Evolutionary conservation across 805 yeast genomes (phyloP).

Genomic region (Candida methanosorbosa): DNA sequence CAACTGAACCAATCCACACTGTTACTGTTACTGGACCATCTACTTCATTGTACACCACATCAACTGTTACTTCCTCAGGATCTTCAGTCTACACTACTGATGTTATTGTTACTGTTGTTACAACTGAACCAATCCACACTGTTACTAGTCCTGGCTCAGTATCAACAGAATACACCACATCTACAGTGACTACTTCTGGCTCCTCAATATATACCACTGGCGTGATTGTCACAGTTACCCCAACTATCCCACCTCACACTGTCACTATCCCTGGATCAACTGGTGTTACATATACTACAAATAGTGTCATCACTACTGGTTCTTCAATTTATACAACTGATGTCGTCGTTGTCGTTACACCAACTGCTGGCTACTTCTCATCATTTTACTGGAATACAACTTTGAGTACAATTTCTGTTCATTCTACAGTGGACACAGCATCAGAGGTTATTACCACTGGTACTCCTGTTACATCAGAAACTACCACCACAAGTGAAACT

Average conservation of each 20-base stretch:
- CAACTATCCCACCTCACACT: neutral
- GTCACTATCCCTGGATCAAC: neutral
- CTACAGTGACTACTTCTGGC: neutral
- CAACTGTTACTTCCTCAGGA: neutral
- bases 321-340: too few relatives aligned
- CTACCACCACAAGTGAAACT: too few relatives aligned
- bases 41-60: neutral
- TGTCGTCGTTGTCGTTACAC: too few relatives aligned
- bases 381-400: constrained; percentile 64
- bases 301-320: too few relatives aligned
- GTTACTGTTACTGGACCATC: neutral
- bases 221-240: neutral
- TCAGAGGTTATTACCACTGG: neutral
- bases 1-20: neutral
- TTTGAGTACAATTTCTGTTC: constrained; percentile 25
- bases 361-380: constrained; percentile 90
- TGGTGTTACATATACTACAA: neutral
- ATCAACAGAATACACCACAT: neutral
- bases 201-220: neutral
- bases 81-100: neutral
- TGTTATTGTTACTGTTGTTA: neutral
- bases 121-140: neutral
- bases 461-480: too few relatives aligned
- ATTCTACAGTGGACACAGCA: neutral
- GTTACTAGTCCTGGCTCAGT: neutral